Conservation (phyloP, 1,284 basidiomycete genomes). For the Ceratobasidium sp. region DNA sequence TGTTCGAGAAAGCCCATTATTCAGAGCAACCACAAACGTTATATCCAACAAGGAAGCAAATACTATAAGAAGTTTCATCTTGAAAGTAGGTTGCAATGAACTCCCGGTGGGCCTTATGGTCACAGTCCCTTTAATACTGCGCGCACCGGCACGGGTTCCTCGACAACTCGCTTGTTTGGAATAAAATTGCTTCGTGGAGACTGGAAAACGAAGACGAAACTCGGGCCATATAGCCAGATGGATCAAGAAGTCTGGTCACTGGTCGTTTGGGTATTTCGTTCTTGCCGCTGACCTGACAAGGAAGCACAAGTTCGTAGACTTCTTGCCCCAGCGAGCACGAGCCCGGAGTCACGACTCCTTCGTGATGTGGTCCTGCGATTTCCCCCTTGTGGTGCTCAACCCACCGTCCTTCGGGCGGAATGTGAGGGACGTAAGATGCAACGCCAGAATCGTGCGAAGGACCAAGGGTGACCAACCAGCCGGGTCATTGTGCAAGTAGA, state of each 20-base stretch:
- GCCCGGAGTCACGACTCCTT: no score
- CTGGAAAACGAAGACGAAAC: not conserved
- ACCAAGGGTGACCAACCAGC: no score
- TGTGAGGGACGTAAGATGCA: no score
- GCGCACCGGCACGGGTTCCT: not conserved
- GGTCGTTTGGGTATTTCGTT: not conserved
- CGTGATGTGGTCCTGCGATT: no score
- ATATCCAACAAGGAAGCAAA: not conserved
- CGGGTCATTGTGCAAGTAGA: no score
- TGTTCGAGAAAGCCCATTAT: constrained; percentile 61
- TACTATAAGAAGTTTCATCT: constrained; percentile 3
- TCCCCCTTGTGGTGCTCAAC: no score
- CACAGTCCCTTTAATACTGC: not conserved
- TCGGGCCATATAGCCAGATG: constrained; percentile 26
- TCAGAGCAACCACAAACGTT: constrained; percentile 51
- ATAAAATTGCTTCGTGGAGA: not conserved
- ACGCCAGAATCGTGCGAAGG: no score
- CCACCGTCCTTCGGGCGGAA: no score
- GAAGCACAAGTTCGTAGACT: no score
- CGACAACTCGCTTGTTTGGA: not conserved
- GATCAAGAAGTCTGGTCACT: constrained; percentile 10
- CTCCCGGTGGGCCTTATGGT: not conserved
- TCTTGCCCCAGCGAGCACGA: no score
- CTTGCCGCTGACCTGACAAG: no score
- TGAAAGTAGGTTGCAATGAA: not conserved